phyloP scores from a whole-genome alignment of 2,329 filamentous ascomycete genomes.

The Aspergillus caelatus region DNA sequence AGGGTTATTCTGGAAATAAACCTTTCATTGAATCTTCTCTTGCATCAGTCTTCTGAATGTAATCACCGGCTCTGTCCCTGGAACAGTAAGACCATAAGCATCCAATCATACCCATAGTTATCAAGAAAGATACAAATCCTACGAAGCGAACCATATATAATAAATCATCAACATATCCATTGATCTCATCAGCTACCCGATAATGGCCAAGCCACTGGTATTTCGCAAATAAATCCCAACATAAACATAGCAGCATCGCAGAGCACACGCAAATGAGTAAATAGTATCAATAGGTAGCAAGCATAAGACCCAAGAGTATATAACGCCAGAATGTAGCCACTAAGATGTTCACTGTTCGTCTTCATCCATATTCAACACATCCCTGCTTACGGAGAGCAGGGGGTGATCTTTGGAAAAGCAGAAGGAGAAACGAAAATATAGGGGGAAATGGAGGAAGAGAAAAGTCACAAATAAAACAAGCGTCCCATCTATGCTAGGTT shows the following conservation, averaged over 20 bases:
- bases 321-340: slow-evolving; percentile 19
- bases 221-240: background rate
- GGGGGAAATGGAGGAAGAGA: background rate
- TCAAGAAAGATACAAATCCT: background rate
- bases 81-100: background rate
- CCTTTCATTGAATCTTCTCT: background rate
- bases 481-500: slow-evolving; percentile 14
- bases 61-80: background rate
- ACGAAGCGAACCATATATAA: background rate
- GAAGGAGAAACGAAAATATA: background rate
- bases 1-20: background rate
- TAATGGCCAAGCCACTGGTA: slow-evolving; percentile 5
- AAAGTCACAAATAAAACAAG: slow-evolving; percentile 12
- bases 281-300: slow-evolving; percentile 1
- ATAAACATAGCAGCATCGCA: background rate
- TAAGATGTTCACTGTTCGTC: slow-evolving; percentile 1
- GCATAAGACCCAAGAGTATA: slow-evolving; percentile 17
- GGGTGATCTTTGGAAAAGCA: background rate
- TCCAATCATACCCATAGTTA: background rate
- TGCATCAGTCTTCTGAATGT: background rate
- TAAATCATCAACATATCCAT: slow-evolving; percentile 5
- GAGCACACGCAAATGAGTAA: background rate
- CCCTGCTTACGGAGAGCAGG: background rate
- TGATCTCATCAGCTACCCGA: slow-evolving; percentile 4
- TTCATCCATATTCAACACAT: slow-evolving; percentile 5